These are phyloP conservation scores for Podaxis sp. DNA, from an alignment of 768 basidiomycete genomes.

Conservation along the genomic window DNA sequence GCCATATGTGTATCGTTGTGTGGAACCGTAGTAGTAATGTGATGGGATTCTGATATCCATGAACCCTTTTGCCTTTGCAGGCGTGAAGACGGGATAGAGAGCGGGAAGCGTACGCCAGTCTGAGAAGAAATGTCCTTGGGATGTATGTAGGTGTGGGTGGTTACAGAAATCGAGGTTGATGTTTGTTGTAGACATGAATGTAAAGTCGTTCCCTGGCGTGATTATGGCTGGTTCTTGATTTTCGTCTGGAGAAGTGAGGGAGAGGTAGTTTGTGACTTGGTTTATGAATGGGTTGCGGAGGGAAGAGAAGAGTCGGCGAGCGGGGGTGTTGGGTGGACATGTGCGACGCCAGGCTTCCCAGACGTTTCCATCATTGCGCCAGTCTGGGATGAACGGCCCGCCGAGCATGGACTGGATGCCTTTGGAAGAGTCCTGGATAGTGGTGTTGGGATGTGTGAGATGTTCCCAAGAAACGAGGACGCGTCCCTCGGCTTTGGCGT, in stretches of 20 bases:
- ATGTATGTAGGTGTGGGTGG: conserved; percentile 79
- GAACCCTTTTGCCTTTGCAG: conserved; percentile 83
- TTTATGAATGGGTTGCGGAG: conserved; percentile 51
- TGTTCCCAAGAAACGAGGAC: conserved; percentile 94
- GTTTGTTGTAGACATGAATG: conserved; percentile 63
- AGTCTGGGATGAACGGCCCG: conserved; percentile 74
- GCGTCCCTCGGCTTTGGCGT: conserved; percentile 90
- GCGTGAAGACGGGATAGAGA: conserved; percentile 93
- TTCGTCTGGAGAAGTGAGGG: conserved; percentile 19
- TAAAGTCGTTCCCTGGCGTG: conserved; percentile 52
- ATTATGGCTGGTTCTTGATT: neutral
- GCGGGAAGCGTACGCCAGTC: conserved; percentile 90
- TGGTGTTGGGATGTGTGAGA: conserved; percentile 68
- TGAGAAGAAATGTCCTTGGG: conserved; percentile 95
- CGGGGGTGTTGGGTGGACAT: conserved; percentile 74
- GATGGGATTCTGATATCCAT: conserved; percentile 92
- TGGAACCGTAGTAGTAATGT: conserved; percentile 92
- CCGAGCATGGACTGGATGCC: conserved; percentile 60
- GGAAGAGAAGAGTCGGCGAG: conserved; percentile 82
- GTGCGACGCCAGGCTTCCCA: conserved; percentile 97
- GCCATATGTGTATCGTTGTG: conserved; percentile 82
- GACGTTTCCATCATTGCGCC: conserved; percentile 79
- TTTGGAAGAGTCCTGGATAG: conserved; percentile 47
- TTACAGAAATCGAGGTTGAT: conserved; percentile 75
- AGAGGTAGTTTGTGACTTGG: conserved; percentile 27